A percentile compares a stretch with the other conserved stretches of the same genome.
phyloP scores from a whole-genome alignment of 2,329 filamentous ascomycete genomes.

The Elsinoe australis region DNA sequence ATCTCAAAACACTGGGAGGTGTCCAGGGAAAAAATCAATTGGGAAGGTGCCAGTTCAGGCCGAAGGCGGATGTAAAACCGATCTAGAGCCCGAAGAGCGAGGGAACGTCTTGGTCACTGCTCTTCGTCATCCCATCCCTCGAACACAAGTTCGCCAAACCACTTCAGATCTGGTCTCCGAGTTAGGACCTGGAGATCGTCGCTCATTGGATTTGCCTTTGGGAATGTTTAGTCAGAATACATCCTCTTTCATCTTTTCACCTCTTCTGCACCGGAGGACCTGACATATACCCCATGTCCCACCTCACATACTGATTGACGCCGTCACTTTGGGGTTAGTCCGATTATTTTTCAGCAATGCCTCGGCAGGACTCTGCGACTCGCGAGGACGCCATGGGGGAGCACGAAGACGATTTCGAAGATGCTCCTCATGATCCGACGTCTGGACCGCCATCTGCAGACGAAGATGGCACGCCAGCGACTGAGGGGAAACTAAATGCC shows the following conservation, averaged over 20 bases:
- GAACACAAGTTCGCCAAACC: not conserved
- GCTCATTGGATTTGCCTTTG: not conserved
- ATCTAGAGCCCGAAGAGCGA: too few relatives aligned
- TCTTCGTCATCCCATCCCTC: slow-evolving; percentile 2
- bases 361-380: slow-evolving; percentile 5
- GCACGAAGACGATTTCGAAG: slow-evolving; percentile 14
- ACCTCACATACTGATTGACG: not conserved
- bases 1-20: slow-evolving; percentile 2
- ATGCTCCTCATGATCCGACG: slow-evolving; percentile 6
- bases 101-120: too few relatives aligned
- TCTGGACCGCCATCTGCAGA: slow-evolving; percentile 20
- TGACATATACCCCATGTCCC: slow-evolving; percentile 1
- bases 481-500: slow-evolving; percentile 22
- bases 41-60: too few relatives aligned
- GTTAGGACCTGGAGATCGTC: slow-evolving; percentile 9
- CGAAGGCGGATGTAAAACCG: too few relatives aligned
- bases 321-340: not conserved
- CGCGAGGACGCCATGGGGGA: slow-evolving; percentile 8
- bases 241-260: slow-evolving; percentile 6
- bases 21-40: slow-evolving; percentile 8
- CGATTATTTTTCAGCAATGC: too few relatives aligned
- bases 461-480: slow-evolving; percentile 24
- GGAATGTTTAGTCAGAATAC: slow-evolving; percentile 10
- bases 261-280: not conserved
- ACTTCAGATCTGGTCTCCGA: not conserved